phyloP scores from a whole-genome alignment of 1,139 yeast genomes.

The Pichia cactophila region DNA sequence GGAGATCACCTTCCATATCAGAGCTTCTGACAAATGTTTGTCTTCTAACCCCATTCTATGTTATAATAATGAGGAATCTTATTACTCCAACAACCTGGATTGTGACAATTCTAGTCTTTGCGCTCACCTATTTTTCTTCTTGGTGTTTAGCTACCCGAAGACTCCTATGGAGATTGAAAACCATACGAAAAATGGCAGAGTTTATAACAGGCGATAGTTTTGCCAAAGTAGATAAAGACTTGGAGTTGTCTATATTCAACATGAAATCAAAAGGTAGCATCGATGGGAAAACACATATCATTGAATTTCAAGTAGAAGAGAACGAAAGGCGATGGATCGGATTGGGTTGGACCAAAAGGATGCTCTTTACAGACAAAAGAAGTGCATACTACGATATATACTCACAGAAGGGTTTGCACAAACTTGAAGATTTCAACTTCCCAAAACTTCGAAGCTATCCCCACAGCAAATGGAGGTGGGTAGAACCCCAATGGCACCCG shows the following conservation, averaged over 20 bases:
- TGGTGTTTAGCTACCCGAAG: conserved; percentile 45
- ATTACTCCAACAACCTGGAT: conserved; percentile 31
- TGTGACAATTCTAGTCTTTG: conserved; percentile 35
- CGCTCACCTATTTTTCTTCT: conserved; percentile 45
- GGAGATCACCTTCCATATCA: neutral
- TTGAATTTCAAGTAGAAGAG: conserved; percentile 45
- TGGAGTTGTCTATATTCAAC: conserved; percentile 12
- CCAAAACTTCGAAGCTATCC: conserved; percentile 29
- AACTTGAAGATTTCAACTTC: conserved; percentile 38
- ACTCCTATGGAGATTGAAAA: conserved; percentile 48
- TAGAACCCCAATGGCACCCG: conserved; percentile 40
- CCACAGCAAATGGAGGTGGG: conserved; percentile 31
- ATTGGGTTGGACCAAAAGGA: conserved; percentile 47
- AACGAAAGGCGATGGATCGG: conserved; percentile 60
- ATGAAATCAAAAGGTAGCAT: conserved; percentile 3
- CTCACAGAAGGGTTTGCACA: conserved; percentile 30
- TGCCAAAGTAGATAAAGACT: conserved; percentile 16
- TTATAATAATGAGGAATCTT: conserved; percentile 32
- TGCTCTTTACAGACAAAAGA: conserved; percentile 44
- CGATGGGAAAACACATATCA: conserved; percentile 34
- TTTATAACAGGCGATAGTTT: conserved; percentile 40
- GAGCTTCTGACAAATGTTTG: conserved; percentile 7
- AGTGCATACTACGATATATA: conserved; percentile 40
- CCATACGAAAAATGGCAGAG: conserved; percentile 32
- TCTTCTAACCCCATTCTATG: conserved; percentile 43